phyloP scores from a whole-genome alignment of 1,284 basidiomycete species.

The Pterulicium gracile region DNA sequence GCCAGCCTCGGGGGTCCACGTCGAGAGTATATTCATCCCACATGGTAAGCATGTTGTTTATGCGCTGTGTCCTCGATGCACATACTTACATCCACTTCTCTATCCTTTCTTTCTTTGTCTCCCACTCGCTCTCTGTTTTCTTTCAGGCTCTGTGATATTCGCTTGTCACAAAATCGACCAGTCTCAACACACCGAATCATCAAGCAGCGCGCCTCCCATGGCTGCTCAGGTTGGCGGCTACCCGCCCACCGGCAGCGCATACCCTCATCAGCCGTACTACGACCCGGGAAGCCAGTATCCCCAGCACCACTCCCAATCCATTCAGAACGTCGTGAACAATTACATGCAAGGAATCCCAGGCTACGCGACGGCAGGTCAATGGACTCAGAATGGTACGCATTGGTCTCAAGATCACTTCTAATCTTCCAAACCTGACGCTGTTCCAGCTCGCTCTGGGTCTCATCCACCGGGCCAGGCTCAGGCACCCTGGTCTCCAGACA shows the following conservation, averaged over 20 bases:
- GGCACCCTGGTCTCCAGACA: no score
- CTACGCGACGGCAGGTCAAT: no score
- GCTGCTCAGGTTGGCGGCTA: constrained; percentile 18
- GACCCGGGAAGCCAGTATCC: constrained; percentile 30
- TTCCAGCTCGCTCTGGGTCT: no score
- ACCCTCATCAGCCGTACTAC: constrained; percentile 30
- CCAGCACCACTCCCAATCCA: no score
- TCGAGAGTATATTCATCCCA: constrained; percentile 89
- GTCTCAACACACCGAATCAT: neutral
- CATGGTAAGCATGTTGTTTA: constrained; percentile 54
- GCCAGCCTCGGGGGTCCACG: constrained; percentile 50
- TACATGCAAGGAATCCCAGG: no score
- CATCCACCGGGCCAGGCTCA: no score
- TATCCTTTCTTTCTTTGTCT: constrained; percentile 19
- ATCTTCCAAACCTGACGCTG: no score
- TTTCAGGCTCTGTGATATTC: constrained; percentile 67
- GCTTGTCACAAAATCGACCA: constrained; percentile 64
- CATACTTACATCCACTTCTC: no score
- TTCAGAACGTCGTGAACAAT: no score
- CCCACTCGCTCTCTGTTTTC: constrained; percentile 16
- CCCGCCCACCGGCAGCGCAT: constrained; percentile 16
- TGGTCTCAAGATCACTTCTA: no score
- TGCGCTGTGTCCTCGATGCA: constrained; percentile 15
- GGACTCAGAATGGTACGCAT: no score
- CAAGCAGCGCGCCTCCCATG: no score